These are phyloP conservation scores for Bruguiera sexangula DNA, from an alignment of 345 rosid species.

Conservation along the genomic window DNA sequence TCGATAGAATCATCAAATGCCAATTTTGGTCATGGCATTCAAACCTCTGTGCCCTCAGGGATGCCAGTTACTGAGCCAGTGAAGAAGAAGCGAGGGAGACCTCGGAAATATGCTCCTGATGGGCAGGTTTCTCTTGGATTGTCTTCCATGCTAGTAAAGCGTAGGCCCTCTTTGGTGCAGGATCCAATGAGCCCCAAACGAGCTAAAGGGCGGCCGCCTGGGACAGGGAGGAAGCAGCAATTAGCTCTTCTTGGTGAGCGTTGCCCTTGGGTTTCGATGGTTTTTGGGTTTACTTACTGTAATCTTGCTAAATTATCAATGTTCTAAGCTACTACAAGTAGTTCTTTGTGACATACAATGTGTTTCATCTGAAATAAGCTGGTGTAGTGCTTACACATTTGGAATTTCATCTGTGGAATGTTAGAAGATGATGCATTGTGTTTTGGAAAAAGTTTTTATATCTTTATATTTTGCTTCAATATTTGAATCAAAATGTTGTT, in stretches of 20 bases:
- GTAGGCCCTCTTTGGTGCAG: slow-evolving; percentile 52
- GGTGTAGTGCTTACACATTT: background rate
- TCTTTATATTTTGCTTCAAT: background rate
- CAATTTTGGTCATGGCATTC: slow-evolving; percentile 53
- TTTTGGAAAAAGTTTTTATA: background rate
- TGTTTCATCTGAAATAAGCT: background rate
- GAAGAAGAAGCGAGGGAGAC: slow-evolving; percentile 98
- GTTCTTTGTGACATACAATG: too few species aligned
- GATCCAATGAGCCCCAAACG: slow-evolving; percentile 56
- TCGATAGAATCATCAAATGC: slow-evolving; percentile 49
- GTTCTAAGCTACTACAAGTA: too few species aligned
- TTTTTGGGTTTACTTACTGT: slow-evolving; percentile 3
- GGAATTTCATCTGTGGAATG: background rate
- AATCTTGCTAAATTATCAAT: slow-evolving; percentile 4
- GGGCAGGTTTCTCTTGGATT: slow-evolving; percentile 87
- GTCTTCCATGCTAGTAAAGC: slow-evolving; percentile 55
- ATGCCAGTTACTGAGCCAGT: slow-evolving; percentile 48
- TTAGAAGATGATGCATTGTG: background rate
- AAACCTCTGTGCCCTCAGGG: slow-evolving; percentile 47
- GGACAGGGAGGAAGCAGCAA: slow-evolving; percentile 93
- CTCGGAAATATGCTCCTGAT: slow-evolving; percentile 81
- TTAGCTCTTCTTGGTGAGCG: slow-evolving; percentile 76
- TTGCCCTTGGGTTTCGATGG: slow-evolving; percentile 7
- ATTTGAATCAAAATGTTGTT: slow-evolving; percentile 5
- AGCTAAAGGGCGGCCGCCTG: slow-evolving; percentile 89